Base-by-base conservation (phyloP, 2,329 filamentous ascomycete genomes). In the Polychaeton citri region DNA sequence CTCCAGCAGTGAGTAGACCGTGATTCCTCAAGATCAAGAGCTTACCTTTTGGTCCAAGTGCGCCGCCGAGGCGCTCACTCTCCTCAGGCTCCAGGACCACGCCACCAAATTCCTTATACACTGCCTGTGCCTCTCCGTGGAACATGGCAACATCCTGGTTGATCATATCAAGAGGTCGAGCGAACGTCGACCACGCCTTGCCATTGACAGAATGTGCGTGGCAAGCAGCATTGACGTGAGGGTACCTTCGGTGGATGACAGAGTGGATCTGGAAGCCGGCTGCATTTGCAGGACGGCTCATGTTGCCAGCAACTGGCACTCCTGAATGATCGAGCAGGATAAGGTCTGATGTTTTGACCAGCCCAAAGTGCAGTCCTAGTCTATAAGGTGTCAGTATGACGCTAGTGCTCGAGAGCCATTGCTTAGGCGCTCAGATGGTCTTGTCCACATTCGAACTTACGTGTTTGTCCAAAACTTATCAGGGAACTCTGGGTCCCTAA, bases 11-110 rank as follows among this genome's bases (percentile, higher is more conserved):
- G 34, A 85, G 57, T 21, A 86, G 59, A 0, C 81, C 81, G 56
- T 85, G 80, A 52, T 84, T 85, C 44, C 77, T 64, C 34, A 84
- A 59, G 32, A 84, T 75, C 42, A 74, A 66, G 2, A 68, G 78
- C 53, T 71, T 72, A 13, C 68, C 79, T 45, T 71, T 71, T 1
- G 63, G 55, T 0, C 79, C 79, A 2, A 86, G 61, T 0, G 77
- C 71, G 6, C 60, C 61, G 2, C 79, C 79, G 42, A 85, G 74
- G 28, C 69, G 64, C 45, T 68, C 59, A 1, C 79, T 79, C 52
- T 85, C 80, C 38, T 72, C 72, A n/a, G 64, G 64, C 1, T 61
- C 68, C 19, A 80, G 63, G 0, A 79, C 76, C 2, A 79, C 67
- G 3, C 76, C 76, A 3, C 74, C 75, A 50, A 78, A 80, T 5